These are phyloP conservation scores for Monosporozyma yasuniensis DNA, from an alignment of 805 yeast genomes.

Conservation along the genomic window DNA sequence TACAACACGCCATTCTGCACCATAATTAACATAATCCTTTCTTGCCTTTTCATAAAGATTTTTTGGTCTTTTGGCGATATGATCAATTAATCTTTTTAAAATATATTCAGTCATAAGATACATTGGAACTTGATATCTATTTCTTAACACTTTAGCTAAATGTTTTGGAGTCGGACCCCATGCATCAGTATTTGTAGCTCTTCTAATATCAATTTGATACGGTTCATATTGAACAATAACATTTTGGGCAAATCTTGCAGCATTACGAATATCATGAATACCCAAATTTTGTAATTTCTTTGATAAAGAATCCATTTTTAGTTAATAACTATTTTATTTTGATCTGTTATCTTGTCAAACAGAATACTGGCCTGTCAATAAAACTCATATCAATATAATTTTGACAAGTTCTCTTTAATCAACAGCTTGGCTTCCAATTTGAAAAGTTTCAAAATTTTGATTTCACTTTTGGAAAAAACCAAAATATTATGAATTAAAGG, in stretches of 20 bases:
- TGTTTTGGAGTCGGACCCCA: conserved; percentile 46
- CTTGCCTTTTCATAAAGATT: conserved; percentile 32
- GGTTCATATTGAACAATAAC: conserved; percentile 32
- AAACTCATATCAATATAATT: too few species aligned
- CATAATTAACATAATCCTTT: conserved; percentile 34
- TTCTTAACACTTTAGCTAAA: conserved; percentile 29
- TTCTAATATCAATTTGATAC: conserved; percentile 33
- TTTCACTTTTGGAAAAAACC: background rate
- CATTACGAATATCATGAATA: conserved; percentile 33
- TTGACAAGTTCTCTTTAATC: background rate
- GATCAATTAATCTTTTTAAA: conserved; percentile 30
- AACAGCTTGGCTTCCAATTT: background rate
- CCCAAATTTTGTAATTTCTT: conserved; percentile 31
- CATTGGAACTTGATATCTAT: conserved; percentile 25
- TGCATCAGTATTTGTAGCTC: conserved; percentile 42
- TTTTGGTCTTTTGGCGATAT: conserved; percentile 30
- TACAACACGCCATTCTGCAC: conserved; percentile 35
- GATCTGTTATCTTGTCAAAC: too few species aligned
- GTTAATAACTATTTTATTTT: background rate
- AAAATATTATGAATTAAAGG: too few species aligned
- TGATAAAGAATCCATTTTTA: conserved; percentile 26
- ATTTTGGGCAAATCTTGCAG: conserved; percentile 34
- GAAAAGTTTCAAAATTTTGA: background rate
- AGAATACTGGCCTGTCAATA: too few species aligned
- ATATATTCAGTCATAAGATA: conserved; percentile 30